Evolutionary conservation across 805 yeast species (phyloP).

Genomic region (Hanseniaspora hatyaiensis): DNA sequence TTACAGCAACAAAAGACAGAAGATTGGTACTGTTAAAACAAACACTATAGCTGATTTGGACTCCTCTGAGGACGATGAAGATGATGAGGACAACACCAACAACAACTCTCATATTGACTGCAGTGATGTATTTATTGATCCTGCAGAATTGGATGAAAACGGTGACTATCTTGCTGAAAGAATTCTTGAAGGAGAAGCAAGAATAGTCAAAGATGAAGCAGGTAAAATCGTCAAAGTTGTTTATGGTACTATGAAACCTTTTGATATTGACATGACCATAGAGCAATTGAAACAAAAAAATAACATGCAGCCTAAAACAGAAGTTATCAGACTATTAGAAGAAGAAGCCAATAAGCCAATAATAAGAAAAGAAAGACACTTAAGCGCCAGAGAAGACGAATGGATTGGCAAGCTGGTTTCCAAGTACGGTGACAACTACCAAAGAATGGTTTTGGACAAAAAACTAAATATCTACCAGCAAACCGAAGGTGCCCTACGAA

Average conservation of each 20-base stretch:
- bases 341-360: conserved; percentile 38
- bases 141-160: conserved; percentile 24
- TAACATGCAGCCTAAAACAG: conserved; percentile 31
- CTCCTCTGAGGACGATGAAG: conserved; percentile 21
- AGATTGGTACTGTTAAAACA: conserved; percentile 28
- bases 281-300: conserved; percentile 25
- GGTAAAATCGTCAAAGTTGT: conserved; percentile 57
- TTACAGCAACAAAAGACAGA: conserved; percentile 32
- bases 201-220: conserved; percentile 55
- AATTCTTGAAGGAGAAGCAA: conserved; percentile 70
- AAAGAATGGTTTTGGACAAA: conserved; percentile 84
- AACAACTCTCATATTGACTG: conserved; percentile 19
- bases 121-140: conserved; percentile 16
- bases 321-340: conserved; percentile 61
- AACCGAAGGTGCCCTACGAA: conserved; percentile 69
- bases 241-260: conserved; percentile 50
- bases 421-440: conserved; percentile 80
- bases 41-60: conserved; percentile 26
- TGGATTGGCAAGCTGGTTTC: conserved; percentile 57
- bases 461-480: conserved; percentile 75
- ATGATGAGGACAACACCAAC: conserved; percentile 17
- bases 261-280: conserved; percentile 29
- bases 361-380: conserved; percentile 41
- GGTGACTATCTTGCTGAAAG: conserved; percentile 36
- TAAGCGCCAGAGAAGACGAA: conserved; percentile 59